Percentiles rank a stretch among this genome's conserved stretches.
Conservation (phyloP, 2,329 filamentous ascomycete genomes). For the Alternaria incomplexa region DNA sequence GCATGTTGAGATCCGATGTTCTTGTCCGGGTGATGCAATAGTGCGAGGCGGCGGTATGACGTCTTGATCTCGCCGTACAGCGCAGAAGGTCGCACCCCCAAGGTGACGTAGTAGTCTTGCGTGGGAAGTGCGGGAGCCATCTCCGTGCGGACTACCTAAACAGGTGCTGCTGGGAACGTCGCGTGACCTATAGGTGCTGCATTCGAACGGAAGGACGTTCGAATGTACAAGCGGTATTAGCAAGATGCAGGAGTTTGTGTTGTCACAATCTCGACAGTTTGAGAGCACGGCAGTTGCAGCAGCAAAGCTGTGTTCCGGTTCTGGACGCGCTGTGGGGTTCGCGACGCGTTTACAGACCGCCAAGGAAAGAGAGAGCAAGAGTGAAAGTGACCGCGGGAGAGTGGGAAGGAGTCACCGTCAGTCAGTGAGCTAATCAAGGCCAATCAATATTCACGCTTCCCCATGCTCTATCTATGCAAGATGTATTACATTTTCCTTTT, state of each 20-base stretch:
- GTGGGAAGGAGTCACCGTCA: not conserved
- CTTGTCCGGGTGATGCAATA: slow-evolving; percentile 5
- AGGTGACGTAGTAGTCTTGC: slow-evolving; percentile 1
- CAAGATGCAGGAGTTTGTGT: not conserved
- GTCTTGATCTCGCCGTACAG: not conserved
- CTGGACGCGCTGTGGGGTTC: not conserved
- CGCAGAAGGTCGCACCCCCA: not conserved
- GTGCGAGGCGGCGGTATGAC: slow-evolving; percentile 4
- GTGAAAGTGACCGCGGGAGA: not conserved
- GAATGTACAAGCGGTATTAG: not conserved
- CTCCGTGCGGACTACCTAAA: not conserved
- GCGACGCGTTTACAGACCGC: not conserved
- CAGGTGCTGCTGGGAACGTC: not conserved
- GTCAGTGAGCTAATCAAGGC: not conserved
- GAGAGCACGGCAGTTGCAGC: not conserved
- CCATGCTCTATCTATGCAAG: not conserved
- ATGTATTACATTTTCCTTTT: slow-evolving; percentile 1
- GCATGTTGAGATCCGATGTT: not conserved
- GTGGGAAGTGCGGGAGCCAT: not conserved
- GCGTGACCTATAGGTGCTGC: not conserved
- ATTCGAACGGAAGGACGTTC: not conserved
- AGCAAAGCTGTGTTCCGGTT: not conserved
- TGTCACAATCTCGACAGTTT: not conserved
- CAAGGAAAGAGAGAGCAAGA: not conserved
- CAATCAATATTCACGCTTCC: not conserved